These are phyloP conservation scores for Leccinum pachyderme DNA, from an alignment of 1,284 basidiomycete species.

Conservation along the genomic window DNA sequence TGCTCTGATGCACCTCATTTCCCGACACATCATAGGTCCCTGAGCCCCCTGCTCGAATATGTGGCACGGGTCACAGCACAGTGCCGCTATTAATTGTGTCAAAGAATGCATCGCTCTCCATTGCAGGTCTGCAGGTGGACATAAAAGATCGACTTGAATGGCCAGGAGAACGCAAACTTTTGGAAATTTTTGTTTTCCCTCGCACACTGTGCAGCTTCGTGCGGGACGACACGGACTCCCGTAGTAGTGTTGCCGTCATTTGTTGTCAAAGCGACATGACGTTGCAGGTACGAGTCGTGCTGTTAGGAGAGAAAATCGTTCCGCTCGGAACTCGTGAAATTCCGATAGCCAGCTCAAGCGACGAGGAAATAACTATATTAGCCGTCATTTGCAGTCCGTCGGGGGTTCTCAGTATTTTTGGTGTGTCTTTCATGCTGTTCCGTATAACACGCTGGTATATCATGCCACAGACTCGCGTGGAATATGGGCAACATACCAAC, in stretches of 20 bases:
- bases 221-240: conserved; percentile 17
- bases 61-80: conserved; percentile 43
- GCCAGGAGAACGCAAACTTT: conserved; percentile 31
- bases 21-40: conserved; percentile 40
- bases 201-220: conserved; percentile 45
- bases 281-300: conserved; percentile 23
- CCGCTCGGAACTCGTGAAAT: conserved; percentile 24
- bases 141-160: conserved; percentile 36
- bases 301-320: conserved; percentile 21
- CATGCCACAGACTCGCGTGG: conserved; percentile 22
- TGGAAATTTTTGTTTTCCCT: conserved; percentile 48
- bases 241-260: conserved; percentile 11
- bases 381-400: conserved; percentile 28
- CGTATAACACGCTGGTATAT: conserved; percentile 5
- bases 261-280: conserved; percentile 17
- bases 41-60: conserved; percentile 43
- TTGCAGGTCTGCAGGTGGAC: conserved; percentile 44
- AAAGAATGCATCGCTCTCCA: conserved; percentile 42
- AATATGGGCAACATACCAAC: conserved; percentile 39
- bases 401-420: conserved; percentile 30
- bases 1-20: conserved; percentile 12
- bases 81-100: conserved; percentile 47
- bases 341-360: conserved; percentile 9
- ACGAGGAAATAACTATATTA: background rate
- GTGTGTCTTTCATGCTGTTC: conserved; percentile 17